Evolutionary conservation across 2,329 filamentous ascomycete species (phyloP).

Genomic region (Clonostachys rhizophaga): DNA sequence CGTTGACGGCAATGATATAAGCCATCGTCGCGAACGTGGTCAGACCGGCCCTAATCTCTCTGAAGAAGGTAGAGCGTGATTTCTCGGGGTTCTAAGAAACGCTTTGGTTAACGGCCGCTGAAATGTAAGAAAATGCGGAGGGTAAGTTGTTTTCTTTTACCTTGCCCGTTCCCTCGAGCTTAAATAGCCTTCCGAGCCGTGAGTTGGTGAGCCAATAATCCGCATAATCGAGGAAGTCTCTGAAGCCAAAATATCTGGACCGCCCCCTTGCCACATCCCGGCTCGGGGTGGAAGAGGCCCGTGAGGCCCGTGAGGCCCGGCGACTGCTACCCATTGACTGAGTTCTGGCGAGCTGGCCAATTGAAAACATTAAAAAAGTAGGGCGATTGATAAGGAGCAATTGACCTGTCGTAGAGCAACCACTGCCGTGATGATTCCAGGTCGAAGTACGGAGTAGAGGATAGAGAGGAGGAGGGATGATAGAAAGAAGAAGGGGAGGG

Average conservation of each 20-base stretch:
- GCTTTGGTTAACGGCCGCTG: neutral
- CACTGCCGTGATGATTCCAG: too few relatives aligned
- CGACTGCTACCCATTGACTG: too few relatives aligned
- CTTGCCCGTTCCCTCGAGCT: slow-evolving; percentile 63
- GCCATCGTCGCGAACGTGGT: slow-evolving; percentile 81
- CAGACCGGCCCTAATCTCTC: slow-evolving; percentile 72
- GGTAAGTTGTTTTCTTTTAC: slow-evolving; percentile 36
- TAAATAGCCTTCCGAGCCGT: slow-evolving; percentile 56
- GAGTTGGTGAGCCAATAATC: slow-evolving; percentile 32
- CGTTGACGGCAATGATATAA: slow-evolving; percentile 76
- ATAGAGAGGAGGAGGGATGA: too few relatives aligned
- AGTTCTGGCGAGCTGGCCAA: too few relatives aligned
- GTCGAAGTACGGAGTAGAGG: too few relatives aligned
- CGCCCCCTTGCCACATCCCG: slow-evolving; percentile 2
- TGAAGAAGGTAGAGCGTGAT: slow-evolving; percentile 68
- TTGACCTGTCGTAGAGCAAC: too few relatives aligned
- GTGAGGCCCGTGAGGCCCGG: too few relatives aligned
- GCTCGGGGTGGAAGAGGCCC: too few relatives aligned
- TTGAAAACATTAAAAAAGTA: too few relatives aligned
- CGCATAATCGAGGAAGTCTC: slow-evolving; percentile 25
- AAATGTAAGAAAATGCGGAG: neutral
- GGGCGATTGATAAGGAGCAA: too few relatives aligned
- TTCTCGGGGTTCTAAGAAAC: slow-evolving; percentile 51
- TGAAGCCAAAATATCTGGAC: slow-evolving; percentile 21
- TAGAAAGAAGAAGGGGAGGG: too few relatives aligned